These are phyloP conservation scores for Daldinia caldariorum DNA, from an alignment of 495 filamentous ascomycete species.

Conservation along the genomic window DNA sequence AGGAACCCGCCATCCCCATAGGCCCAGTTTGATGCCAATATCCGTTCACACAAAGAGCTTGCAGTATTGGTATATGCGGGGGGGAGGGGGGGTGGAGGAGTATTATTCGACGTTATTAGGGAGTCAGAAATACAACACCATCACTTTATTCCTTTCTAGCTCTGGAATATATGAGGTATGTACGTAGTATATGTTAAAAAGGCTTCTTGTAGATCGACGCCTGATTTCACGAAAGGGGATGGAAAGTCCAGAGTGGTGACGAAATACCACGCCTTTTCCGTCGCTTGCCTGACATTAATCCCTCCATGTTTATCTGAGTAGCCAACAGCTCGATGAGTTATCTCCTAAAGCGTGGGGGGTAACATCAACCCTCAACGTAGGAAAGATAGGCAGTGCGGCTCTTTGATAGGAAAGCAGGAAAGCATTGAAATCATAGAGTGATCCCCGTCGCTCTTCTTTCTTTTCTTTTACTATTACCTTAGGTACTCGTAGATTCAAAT, in stretches of 20 bases:
- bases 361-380: slow-evolving; percentile 25
- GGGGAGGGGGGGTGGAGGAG: background rate
- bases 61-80: slow-evolving; percentile 31
- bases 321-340: slow-evolving; percentile 25
- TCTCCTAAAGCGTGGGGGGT: slow-evolving; percentile 31
- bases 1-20: slow-evolving; percentile 50
- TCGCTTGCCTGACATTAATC: slow-evolving; percentile 22
- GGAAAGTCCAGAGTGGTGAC: slow-evolving; percentile 26
- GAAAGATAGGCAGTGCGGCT: slow-evolving; percentile 41
- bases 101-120: slow-evolving; percentile 19
- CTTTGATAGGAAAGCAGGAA: slow-evolving; percentile 27
- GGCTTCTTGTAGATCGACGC: slow-evolving; percentile 19
- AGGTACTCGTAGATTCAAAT: slow-evolving; percentile 6
- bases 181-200: slow-evolving; percentile 3
- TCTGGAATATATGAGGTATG: too few species aligned
- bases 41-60: slow-evolving; percentile 10
- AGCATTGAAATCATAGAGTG: slow-evolving; percentile 5
- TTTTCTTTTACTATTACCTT: too few species aligned
- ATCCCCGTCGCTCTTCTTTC: background rate
- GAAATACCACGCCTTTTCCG: slow-evolving; percentile 23
- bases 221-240: slow-evolving; percentile 12
- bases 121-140: slow-evolving; percentile 32
- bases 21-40: slow-evolving; percentile 42
- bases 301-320: slow-evolving; percentile 27
- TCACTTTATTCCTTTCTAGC: slow-evolving; percentile 23